A percentile compares a stretch with the other conserved stretches of the same genome.
Evolutionary conservation across 2,329 filamentous ascomycete species (phyloP).

Genomic region (Podosphaera xanthii): DNA sequence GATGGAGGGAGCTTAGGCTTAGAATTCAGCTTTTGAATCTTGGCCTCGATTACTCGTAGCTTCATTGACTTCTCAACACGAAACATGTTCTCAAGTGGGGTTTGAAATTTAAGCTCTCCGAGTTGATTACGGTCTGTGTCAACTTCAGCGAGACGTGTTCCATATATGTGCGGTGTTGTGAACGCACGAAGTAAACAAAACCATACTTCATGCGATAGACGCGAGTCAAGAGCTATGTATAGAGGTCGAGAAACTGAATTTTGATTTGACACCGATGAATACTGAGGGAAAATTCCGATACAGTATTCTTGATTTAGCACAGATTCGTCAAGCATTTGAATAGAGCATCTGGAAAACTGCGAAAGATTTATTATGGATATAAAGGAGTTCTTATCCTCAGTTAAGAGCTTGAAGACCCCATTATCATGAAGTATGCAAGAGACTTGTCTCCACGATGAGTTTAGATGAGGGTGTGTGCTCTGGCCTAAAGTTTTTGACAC

Average conservation of each 20-base stretch:
- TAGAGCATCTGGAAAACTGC: slow-evolving; percentile 68
- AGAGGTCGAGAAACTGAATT: slow-evolving; percentile 67
- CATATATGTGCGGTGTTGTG: slow-evolving; percentile 77
- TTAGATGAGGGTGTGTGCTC: slow-evolving; percentile 28
- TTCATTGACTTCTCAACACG: slow-evolving; percentile 37
- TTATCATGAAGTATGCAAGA: slow-evolving; percentile 91
- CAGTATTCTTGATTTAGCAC: slow-evolving; percentile 86
- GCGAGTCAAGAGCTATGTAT: slow-evolving; percentile 67
- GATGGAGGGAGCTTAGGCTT: background rate
- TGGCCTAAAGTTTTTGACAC: slow-evolving; percentile 28
- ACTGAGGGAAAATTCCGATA: slow-evolving; percentile 87
- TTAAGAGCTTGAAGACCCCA: slow-evolving; percentile 76
- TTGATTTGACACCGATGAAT: slow-evolving; percentile 50
- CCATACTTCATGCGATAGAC: slow-evolving; percentile 92
- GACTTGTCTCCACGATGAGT: slow-evolving; percentile 54
- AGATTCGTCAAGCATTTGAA: slow-evolving; percentile 74
- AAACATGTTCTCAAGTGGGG: slow-evolving; percentile 26
- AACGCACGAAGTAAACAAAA: slow-evolving; percentile 80
- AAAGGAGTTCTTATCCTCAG: slow-evolving; percentile 60
- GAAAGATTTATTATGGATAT: slow-evolving; percentile 70
- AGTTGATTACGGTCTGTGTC: slow-evolving; percentile 6
- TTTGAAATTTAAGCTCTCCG: slow-evolving; percentile 1
- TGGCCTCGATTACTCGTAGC: slow-evolving; percentile 37
- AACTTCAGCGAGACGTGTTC: slow-evolving; percentile 7
- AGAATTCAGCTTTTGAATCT: slow-evolving; percentile 21